Evolutionary conservation across 2,329 filamentous ascomycete genomes (phyloP).

Genomic region (Sarocladiaceae sp.): DNA sequence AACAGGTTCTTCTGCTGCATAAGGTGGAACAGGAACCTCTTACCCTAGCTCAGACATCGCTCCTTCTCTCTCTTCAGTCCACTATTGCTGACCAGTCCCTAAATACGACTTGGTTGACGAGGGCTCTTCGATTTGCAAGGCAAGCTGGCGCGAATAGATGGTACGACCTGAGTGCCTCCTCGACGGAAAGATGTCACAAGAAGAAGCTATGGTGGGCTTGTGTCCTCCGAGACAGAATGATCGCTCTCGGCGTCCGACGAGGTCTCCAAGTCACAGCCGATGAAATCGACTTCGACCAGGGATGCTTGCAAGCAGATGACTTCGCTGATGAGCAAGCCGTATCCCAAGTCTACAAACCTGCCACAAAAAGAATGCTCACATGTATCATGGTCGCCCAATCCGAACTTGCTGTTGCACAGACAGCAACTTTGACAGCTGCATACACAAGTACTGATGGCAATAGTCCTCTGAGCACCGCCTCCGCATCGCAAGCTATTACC

Average conservation of each 20-base stretch:
- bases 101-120: not conserved
- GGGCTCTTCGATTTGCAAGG: not conserved
- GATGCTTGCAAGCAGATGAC: not conserved
- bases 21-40: not conserved
- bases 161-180: not conserved
- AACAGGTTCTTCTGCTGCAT: slow-evolving; percentile 1
- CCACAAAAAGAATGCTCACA: not conserved
- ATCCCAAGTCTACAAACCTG: not conserved
- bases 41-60: not conserved
- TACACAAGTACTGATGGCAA: not conserved
- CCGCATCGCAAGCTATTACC: not conserved
- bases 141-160: not conserved
- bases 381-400: not conserved
- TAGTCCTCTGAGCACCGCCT: not conserved
- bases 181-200: not conserved
- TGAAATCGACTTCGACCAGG: not conserved
- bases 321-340: not conserved
- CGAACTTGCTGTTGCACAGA: not conserved
- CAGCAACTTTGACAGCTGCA: not conserved
- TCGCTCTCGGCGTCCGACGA: slow-evolving; percentile 5
- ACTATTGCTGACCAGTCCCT: not conserved
- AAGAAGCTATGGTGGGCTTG: slow-evolving; percentile 6
- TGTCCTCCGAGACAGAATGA: slow-evolving; percentile 4
- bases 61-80: not conserved
- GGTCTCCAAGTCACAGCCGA: slow-evolving; percentile 1